Evolutionary conservation across 176 grass and related monocot genomes (phyloP).

Genomic region (Eragrostis curvula): DNA sequence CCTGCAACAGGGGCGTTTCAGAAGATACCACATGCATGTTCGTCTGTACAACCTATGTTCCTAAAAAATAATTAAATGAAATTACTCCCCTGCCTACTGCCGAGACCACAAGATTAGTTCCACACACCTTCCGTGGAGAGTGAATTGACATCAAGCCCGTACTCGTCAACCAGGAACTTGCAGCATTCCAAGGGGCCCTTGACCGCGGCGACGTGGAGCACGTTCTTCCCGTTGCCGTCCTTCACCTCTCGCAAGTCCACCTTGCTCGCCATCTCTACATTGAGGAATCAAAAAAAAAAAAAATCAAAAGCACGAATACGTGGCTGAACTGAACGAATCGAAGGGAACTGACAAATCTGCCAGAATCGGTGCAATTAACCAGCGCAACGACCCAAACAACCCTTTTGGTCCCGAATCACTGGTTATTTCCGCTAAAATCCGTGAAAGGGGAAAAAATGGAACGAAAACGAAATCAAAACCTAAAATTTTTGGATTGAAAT

Average conservation of each 20-base stretch:
- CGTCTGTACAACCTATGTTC: background rate
- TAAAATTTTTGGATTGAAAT: background rate
- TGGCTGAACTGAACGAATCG: background rate
- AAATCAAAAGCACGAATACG: background rate
- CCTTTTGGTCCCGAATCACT: background rate
- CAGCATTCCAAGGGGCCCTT: constrained; percentile 42
- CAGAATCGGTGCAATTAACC: background rate
- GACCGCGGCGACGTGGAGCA: constrained; percentile 41
- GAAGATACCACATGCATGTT: background rate
- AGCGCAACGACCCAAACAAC: background rate
- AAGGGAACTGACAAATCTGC: background rate
- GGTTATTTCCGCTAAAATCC: background rate
- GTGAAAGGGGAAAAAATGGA: too few relatives aligned
- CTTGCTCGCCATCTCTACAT: constrained; percentile 17
- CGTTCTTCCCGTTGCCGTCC: constrained; percentile 26
- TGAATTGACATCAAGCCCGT: constrained; percentile 37
- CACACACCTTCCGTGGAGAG: background rate
- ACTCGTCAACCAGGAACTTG: constrained; percentile 53
- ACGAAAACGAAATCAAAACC: too few relatives aligned
- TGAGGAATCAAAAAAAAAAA: background rate
- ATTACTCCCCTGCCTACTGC: too few relatives aligned
- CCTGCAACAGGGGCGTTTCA: background rate
- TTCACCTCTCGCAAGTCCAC: constrained; percentile 35
- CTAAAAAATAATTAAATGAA: background rate
- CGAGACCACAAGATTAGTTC: too few relatives aligned